A percentile compares a stretch with the other conserved stretches of the same genome.
Conservation (phyloP, 2,329 filamentous ascomycete species). For the Verruconis gallopava region DNA sequence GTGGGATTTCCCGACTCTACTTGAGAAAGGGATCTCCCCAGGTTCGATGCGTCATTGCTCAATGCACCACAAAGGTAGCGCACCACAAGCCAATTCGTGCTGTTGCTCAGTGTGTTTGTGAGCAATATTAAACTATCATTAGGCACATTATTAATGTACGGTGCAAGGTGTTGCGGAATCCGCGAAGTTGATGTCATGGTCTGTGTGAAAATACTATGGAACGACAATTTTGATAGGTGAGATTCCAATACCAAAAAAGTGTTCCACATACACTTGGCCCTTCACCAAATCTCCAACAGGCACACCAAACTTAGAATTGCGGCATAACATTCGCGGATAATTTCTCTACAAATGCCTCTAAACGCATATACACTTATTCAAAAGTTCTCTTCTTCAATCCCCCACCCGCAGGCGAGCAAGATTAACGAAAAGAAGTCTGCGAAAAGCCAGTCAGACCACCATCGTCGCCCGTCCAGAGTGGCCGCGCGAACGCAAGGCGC, state of each 20-base stretch:
- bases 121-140: conserved; percentile 28
- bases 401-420: conserved; percentile 2
- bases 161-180: conserved; percentile 26
- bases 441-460: conserved; percentile 72
- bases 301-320: no score
- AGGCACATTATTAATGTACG: conserved; percentile 25
- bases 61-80: conserved; percentile 39
- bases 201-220: no score
- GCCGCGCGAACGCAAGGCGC: conserved; percentile 64
- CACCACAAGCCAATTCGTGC: conserved; percentile 42
- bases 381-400: conserved; percentile 8
- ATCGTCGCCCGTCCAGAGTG: conserved; percentile 67
- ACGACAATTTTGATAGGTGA: no score
- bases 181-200: conserved; percentile 14
- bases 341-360: no score
- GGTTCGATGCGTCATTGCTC: conserved; percentile 8
- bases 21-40: conserved; percentile 25
- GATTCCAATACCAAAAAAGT: no score
- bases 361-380: no score
- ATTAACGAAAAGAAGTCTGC: conserved; percentile 6
- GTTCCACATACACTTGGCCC: no score
- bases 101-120: conserved; percentile 32
- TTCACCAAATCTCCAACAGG: no score
- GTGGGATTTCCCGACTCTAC: conserved; percentile 17
- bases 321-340: no score